Base-by-base conservation (phyloP, 2,329 filamentous ascomycete genomes). In the Colletotrichum caudatum region DNA sequence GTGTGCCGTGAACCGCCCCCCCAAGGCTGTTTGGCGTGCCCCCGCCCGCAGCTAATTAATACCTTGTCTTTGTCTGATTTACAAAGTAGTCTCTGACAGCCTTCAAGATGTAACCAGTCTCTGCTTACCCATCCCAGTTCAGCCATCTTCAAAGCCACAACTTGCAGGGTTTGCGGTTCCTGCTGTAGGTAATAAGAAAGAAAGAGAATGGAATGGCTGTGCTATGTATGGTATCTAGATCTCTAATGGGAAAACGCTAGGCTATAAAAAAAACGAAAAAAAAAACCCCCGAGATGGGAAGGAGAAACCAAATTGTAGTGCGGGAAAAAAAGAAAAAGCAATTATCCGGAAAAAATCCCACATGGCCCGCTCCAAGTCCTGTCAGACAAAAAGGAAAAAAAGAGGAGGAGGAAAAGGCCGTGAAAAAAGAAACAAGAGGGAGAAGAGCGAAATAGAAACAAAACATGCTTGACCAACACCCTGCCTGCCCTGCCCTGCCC, bases 211-310 rank as follows among this genome's bases (percentile, higher is more conserved):
- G 3, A 46, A 48, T 63, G 39, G 59, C 56, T 71, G 18, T 58
- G 62, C 61, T 71, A 11, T 62, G 66, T 71, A 11, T 62, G 66
- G 70, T 72, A 72, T 72, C 70, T 71, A 51, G 18, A 33, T 67
- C 66, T 65, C 26, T 39, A 18, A n/a, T 29, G 44, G 37, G 37
- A 39, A 20, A 3, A 35, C 50, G 23, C 50, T 29, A 29, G 14
- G 50, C 50, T 51, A 18, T 26, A 48, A 12, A 50, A 11, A 26
- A 37, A 29, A 29, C n/a, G n/a, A 29, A 29, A 29, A 37, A 9
- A 9, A 37, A 37, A 1, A 5, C 35, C 2, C 35, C 11, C 26
- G 37, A 18, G 20, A 18, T 61, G 23, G 23, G 64, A 58, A 53
- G 20, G 33, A 23, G 12, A 53, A 53, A 41, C 53, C 23, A 33